Base-by-base conservation (phyloP, 1,284 basidiomycete species). In the Moniliella sp. region DNA sequence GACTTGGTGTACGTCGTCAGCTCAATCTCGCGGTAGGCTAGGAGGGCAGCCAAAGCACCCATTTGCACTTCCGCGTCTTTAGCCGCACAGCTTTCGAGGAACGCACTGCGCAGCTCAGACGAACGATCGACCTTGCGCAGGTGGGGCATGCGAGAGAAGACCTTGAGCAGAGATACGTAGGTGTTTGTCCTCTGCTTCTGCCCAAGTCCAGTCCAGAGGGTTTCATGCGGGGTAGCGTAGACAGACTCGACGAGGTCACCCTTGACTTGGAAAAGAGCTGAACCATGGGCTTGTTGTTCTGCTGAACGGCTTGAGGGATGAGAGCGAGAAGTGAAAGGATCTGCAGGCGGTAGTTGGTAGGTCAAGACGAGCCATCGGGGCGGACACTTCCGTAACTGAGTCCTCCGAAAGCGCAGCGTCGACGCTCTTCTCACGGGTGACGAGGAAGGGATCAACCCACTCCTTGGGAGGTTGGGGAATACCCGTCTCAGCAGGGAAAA, bases 71-170 rank as follows among this genome's bases (percentile, higher is more conserved):
- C 59, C 8, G 73, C 69, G 47, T 97, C 86, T 0, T 84, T 78
- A 42, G 84, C 75, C 1, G 83, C 76, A 18, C 93, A 70, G n/a
- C 83, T 68, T 11, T 69, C 64, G 10, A 71, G 68, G 61, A 88
- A 83, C 14, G 82, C 62, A 0, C 61, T 37, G 36, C 72, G 72
- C 11, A 97, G 67, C 0, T 68, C 69, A 7, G 74, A 68, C 0
- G 79, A 71, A 3, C 72, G 69, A 49, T 73, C 71, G 1, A 91
- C 66, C 0, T 80, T 78, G 61, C 83, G 86, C 7, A 84, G 84
- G 52, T 93, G 93, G 46, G 66, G 66, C 57, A 99, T 80, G 57
- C 83, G 86, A 35, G 78, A 70, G 55, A 94, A 79, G 1, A 97
- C 68, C 18, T 72, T 72, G 15, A 97, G 72, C 62, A 66, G 16